Conservation (phyloP, 306 rosid genomes). For the Sechiopsis laciniata region DNA sequence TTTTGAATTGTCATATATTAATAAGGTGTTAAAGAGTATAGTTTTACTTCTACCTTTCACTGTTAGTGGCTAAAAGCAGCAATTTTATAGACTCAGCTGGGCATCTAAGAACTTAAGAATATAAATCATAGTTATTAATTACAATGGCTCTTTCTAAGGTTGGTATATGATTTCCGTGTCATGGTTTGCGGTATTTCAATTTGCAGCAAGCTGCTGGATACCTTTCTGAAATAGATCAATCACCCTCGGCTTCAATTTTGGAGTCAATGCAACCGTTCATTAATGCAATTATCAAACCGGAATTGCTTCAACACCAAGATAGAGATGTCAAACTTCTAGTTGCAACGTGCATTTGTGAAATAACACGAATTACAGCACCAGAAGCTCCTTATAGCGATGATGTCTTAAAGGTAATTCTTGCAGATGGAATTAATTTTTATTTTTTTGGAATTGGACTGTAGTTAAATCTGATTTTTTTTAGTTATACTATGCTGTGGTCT, state of each 20-base stretch:
- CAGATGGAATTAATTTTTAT: conserved; percentile 20
- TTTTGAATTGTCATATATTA: conserved; percentile 2
- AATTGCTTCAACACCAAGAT: conserved; percentile 86
- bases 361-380: conserved; percentile 97
- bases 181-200: conserved; percentile 24
- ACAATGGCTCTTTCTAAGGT: background rate
- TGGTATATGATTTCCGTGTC: background rate
- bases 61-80: background rate
- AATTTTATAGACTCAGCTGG: background rate
- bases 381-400: conserved; percentile 93
- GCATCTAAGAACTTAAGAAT: background rate
- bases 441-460: conserved; percentile 7
- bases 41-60: background rate
- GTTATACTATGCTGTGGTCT: conserved; percentile 24
- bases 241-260: conserved; percentile 61
- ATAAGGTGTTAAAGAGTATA: background rate
- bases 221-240: conserved; percentile 89
- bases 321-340: conserved; percentile 92
- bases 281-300: conserved; percentile 72
- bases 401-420: conserved; percentile 62
- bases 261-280: conserved; percentile 86
- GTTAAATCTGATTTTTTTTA: conserved; percentile 20
- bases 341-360: conserved; percentile 91
- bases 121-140: background rate
- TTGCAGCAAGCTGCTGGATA: conserved; percentile 82